These are phyloP conservation scores for Taiozyma sp. DNA, from an alignment of 1,139 yeast species.

Conservation along the genomic window DNA sequence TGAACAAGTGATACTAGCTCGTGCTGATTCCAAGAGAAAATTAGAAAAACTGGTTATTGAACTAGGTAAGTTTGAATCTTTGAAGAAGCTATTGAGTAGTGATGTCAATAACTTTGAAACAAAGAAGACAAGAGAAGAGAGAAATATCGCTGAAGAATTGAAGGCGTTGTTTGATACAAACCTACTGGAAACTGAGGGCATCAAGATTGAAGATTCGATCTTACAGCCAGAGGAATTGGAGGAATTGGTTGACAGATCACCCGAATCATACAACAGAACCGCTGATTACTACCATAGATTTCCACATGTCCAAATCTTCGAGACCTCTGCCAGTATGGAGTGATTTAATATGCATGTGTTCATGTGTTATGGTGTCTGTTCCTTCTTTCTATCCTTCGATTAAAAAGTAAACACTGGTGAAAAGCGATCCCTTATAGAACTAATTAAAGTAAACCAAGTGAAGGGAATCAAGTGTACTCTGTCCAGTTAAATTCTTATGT, in stretches of 20 bases:
- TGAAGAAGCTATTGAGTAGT: conserved; percentile 30
- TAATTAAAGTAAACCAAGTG: too few species aligned
- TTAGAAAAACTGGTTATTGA: conserved; percentile 82
- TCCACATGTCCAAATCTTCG: conserved; percentile 46
- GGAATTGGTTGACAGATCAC: conserved; percentile 45
- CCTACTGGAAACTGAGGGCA: conserved; percentile 5
- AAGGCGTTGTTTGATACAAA: conserved; percentile 16
- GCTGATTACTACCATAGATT: conserved; percentile 22
- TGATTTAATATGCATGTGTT: neutral
- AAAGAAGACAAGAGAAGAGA: conserved; percentile 8
- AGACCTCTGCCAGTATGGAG: conserved; percentile 29
- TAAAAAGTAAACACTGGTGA: too few species aligned
- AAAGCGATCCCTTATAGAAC: too few species aligned
- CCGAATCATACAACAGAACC: conserved; percentile 33
- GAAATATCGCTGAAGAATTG: conserved; percentile 17
- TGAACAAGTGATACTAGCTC: conserved; percentile 74
- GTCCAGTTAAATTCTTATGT: too few species aligned
- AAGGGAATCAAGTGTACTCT: too few species aligned
- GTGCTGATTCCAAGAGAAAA: conserved; percentile 74
- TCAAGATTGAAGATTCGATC: conserved; percentile 7
- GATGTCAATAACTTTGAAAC: conserved; percentile 8
- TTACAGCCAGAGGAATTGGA: conserved; percentile 33
- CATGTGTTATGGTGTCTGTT: neutral
- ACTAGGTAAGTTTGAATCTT: conserved; percentile 69
- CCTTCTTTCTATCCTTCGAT: neutral